Evolutionary conservation across 2,329 filamentous ascomycete genomes (phyloP).

Genomic region (Cercospora citrullina): DNA sequence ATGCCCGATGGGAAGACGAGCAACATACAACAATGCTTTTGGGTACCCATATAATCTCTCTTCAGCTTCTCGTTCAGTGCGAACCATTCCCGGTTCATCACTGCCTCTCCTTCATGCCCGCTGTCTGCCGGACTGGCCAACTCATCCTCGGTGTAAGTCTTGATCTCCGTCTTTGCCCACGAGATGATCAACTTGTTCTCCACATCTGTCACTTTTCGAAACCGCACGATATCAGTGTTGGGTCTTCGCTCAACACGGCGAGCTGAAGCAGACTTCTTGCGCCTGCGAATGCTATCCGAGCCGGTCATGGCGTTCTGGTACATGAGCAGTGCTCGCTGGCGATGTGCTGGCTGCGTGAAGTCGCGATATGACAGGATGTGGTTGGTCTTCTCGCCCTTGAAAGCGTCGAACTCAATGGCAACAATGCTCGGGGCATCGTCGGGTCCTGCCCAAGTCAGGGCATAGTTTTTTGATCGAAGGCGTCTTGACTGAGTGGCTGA

Average conservation of each 20-base stretch:
- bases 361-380: slow-evolving; percentile 39
- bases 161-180: slow-evolving; percentile 37
- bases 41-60: slow-evolving; percentile 33
- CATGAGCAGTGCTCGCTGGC: slow-evolving; percentile 30
- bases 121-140: slow-evolving; percentile 32
- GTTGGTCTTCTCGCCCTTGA: slow-evolving; percentile 37
- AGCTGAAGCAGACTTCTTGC: slow-evolving; percentile 17
- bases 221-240: slow-evolving; percentile 20
- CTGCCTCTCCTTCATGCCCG: slow-evolving; percentile 35
- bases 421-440: slow-evolving; percentile 36
- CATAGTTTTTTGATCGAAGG: slow-evolving; percentile 26
- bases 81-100: slow-evolving; percentile 41
- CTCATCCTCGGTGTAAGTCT: slow-evolving; percentile 33
- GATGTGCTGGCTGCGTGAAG: slow-evolving; percentile 31
- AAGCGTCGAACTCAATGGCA: slow-evolving; percentile 48
- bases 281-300: slow-evolving; percentile 9
- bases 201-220: slow-evolving; percentile 36
- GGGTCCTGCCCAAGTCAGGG: slow-evolving; percentile 27
- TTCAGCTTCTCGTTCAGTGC: slow-evolving; percentile 36
- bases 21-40: slow-evolving; percentile 34
- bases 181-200: slow-evolving; percentile 35
- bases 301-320: slow-evolving; percentile 27
- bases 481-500: slow-evolving; percentile 26
- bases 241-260: slow-evolving; percentile 13
- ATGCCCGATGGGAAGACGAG: not conserved